These are phyloP conservation scores for Apiotrichum sp. DNA, from an alignment of 1,284 basidiomycete species.

Conservation along the genomic window DNA sequence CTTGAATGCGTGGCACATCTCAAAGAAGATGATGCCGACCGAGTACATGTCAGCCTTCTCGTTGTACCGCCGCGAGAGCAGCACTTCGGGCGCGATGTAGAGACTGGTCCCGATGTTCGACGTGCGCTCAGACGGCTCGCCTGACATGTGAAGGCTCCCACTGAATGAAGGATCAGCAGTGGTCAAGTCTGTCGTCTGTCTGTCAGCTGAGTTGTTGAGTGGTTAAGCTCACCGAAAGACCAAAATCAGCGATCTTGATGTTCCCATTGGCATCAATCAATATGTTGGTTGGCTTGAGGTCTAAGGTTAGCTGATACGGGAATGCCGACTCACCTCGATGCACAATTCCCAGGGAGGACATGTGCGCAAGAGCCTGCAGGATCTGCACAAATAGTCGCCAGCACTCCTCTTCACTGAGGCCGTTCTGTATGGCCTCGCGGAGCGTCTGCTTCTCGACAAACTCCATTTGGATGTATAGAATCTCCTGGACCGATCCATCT, in stretches of 20 bases:
- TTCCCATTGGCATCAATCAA: conserved; percentile 86
- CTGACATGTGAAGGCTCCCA: conserved; percentile 48
- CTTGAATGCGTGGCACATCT: conserved; percentile 87
- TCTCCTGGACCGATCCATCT: conserved; percentile 32
- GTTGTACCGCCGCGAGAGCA: conserved; percentile 48
- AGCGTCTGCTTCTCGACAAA: conserved; percentile 46
- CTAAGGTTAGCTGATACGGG: conserved; percentile 32
- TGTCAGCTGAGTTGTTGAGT: not conserved
- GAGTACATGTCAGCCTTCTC: conserved; percentile 83
- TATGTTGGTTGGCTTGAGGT: conserved; percentile 87
- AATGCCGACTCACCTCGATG: conserved; percentile 54
- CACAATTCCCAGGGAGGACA: conserved; percentile 81
- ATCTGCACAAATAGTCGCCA: conserved; percentile 90
- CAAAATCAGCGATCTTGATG: conserved; percentile 93
- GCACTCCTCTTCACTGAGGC: conserved; percentile 71
- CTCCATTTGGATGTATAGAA: conserved; percentile 48
- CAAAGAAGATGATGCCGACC: conserved; percentile 92
- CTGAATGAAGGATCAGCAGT: conserved; percentile 58
- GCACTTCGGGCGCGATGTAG: conserved; percentile 85
- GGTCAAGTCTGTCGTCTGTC: conserved; percentile 64
- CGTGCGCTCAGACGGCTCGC: conserved; percentile 27
- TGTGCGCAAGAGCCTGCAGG: conserved; percentile 86
- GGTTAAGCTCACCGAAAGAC: conserved; percentile 51
- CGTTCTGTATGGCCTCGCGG: conserved; percentile 66
- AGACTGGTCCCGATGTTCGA: conserved; percentile 83